Evolutionary conservation across 2,329 filamentous ascomycete species (phyloP), one percentile per base, ranked within the genome.

Genomic region (Emydomyces testavorans): DNA sequence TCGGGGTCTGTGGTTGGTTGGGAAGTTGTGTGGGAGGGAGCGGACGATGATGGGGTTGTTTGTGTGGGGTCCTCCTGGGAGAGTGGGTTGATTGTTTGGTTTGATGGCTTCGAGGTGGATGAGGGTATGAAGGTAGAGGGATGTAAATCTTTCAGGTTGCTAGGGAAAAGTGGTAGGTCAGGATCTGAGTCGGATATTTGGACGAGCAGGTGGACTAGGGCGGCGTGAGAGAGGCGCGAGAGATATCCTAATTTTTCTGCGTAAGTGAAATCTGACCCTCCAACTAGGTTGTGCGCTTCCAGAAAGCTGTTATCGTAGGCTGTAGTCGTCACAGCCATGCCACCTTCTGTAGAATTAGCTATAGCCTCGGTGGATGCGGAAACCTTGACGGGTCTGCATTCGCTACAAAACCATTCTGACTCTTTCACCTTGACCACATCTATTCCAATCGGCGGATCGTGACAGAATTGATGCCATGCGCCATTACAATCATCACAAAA

Each of bases 401-500:
- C 70, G 5, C 67, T 66, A 58, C 85, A 92, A 58, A 79, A 77
- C 85, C 85, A 92, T 54, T 80, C 77, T 51, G 77, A 77, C 52
- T 78, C 76, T 53, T 79, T 71, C 51, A 85, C 75, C 29, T 73
- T 73, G 39, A 89, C 76, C 16, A 83, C 77, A 15, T 81, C 77
- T 52, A 82, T 76, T n/a, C 75, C 73, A 51, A 93, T 85, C 6
- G 76, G 75, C 1, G 85, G 85, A 50, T 84, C 76, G 62, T 93
- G 85, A 59, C 86, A 93, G 57, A 79, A 78, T 62, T 88, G 84
- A 64, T 93, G 86, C 76, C 86, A 93, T 35, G 80, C 78, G 24
- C 74, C 72, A 61, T 86, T 85, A 68, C 86, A 93, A 13, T 80
- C 80, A 64, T 90, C 84, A 67, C 86, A 93, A 63, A 89, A 87